Conservation (phyloP, 75 land plant species). For the Adiantum capillusveneris region DNA sequence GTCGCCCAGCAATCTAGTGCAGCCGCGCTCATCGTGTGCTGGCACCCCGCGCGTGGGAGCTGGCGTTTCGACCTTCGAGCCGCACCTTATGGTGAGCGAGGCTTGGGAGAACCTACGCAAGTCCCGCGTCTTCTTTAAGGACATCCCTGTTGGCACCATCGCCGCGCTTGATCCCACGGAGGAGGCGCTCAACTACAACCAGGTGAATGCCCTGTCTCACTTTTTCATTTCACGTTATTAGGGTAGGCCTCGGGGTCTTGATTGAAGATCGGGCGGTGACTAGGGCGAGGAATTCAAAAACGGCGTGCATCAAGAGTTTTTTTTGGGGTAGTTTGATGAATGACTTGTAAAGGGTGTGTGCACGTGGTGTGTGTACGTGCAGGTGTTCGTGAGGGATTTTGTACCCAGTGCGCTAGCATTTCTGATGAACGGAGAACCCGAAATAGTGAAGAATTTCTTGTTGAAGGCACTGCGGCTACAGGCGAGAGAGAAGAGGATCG, state of each 20-base stretch:
- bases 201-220: too few relatives aligned
- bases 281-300: too few relatives aligned
- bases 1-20: constrained; percentile 22
- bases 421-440: constrained; percentile 51
- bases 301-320: too few relatives aligned
- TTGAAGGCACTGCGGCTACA: constrained; percentile 52
- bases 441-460: constrained; percentile 53
- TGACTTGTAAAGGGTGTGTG: background rate
- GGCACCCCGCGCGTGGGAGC: too few relatives aligned
- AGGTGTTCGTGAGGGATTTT: constrained; percentile 69
- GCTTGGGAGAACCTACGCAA: constrained; percentile 48
- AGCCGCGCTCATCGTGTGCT: constrained; percentile 6
- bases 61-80: constrained; percentile 22
- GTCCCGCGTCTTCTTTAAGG: constrained; percentile 41
- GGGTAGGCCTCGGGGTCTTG: too few relatives aligned
- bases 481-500: constrained; percentile 50
- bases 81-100: constrained; percentile 43
- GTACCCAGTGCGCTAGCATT: constrained; percentile 60
- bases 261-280: too few relatives aligned
- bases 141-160: constrained; percentile 51
- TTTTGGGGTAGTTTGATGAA: too few relatives aligned
- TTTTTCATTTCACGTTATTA: too few relatives aligned
- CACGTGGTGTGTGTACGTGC: background rate
- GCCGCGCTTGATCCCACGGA: constrained; percentile 49
- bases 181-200: constrained; percentile 59